Evolutionary conservation across 352 stramenopile genomes (phyloP).

Genomic region (Salisapilia sapeloensis): DNA sequence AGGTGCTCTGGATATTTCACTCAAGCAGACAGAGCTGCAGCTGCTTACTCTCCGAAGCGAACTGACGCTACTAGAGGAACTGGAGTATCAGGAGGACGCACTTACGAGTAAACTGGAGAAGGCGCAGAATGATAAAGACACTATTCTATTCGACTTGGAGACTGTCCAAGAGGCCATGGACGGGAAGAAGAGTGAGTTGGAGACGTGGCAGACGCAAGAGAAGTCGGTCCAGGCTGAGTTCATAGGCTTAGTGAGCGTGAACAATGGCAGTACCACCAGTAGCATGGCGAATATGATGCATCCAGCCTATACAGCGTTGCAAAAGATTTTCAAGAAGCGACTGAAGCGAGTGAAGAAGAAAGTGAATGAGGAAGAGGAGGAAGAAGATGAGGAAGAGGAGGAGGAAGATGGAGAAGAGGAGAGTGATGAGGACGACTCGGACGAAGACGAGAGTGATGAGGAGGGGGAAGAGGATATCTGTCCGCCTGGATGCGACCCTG

Average conservation of each 20-base stretch:
- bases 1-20: conserved; percentile 65
- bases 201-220: conserved; percentile 55
- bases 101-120: conserved; percentile 78
- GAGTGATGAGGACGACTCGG: conserved; percentile 53
- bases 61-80: conserved; percentile 77
- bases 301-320: conserved; percentile 43
- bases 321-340: conserved; percentile 86
- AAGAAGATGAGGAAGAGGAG: conserved; percentile 46
- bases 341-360: conserved; percentile 86
- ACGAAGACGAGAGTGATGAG: conserved; percentile 83
- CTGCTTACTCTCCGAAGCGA: conserved; percentile 79
- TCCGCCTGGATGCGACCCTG: conserved; percentile 74
- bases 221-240: conserved; percentile 54
- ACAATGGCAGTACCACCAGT: conserved; percentile 11
- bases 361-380: conserved; percentile 29
- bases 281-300: conserved; percentile 18
- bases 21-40: conserved; percentile 81
- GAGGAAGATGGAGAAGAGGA: conserved; percentile 63
- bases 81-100: conserved; percentile 82
- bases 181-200: conserved; percentile 62
- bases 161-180: conserved; percentile 61
- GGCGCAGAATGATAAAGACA: conserved; percentile 66
- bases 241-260: conserved; percentile 43
- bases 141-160: conserved; percentile 61
- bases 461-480: conserved; percentile 87